Base-by-base conservation (phyloP, 2,329 filamentous ascomycete genomes). In the Monilinia aucupariae region DNA sequence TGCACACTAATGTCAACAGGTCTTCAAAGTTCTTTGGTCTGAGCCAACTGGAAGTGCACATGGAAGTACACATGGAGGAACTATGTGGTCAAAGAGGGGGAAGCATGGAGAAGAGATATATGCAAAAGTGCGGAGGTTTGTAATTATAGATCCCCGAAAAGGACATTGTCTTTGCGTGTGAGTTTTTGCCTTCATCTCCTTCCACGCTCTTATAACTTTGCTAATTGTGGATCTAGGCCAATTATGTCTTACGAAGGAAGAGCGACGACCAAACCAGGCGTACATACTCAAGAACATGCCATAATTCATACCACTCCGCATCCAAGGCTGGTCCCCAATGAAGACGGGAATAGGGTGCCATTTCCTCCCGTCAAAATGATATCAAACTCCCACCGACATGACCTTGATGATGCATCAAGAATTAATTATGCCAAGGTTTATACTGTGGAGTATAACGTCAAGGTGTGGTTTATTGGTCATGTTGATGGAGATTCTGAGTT, bases 371-470 rank as follows among this genome's bases (percentile, higher is more conserved):
- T 72, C 22, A 32, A 27, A 10, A 56, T 71, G 32, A 25, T 52
- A 2, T 20, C 62, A 2, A 34, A 58, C 0, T 27, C 12, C 5
- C 15, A 20, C 0, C 41, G 61, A 5, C 39, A 71, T 13, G 51
- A 59, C 15, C 53, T 72, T 0, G 62, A 67, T 12, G 0, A 2
- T 1, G 47, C 49, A 5, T 72, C 71, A 6, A 58, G 71, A 12
- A 34, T 73, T 8, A 71, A 73, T 49, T 72, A 70, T 41, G 51
- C 60, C 4, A 73, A 73, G 25, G 51, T 72, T 20, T 72, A 72
- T 48, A 72, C 71, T 0, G 67, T 73, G 2, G 71, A 73, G 45
- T 63, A 71, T 22, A 69, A 70, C 47, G 62, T 70, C 5, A 64
- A 65, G 10, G 70, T 73, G 1, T 64, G 65, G 20, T 71, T 69